Base-by-base conservation (phyloP, 495 filamentous ascomycete species). In the Pyrenula massariospora region DNA sequence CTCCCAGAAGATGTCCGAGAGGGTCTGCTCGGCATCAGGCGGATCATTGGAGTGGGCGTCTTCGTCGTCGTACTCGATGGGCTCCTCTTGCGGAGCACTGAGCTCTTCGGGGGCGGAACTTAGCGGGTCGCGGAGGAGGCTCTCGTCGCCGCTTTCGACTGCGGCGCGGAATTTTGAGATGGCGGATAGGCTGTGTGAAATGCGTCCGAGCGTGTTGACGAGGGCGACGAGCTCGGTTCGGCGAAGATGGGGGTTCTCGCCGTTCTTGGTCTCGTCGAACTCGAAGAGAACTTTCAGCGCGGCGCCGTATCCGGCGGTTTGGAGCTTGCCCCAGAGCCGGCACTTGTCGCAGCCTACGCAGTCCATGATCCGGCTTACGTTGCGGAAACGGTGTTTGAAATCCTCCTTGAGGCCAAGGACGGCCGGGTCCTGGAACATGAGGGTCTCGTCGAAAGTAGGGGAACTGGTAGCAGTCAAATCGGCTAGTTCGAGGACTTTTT, bases 271-370 rank as follows among this genome's bases (percentile, higher is more conserved):
- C 67, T 88, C 84, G 65, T 95, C 90, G 60, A 92, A 95, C 62
- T 98, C 94, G 63, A 97, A 98, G 1, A 98, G 76, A 1, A 98
- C 84, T 70, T 98, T 98, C 36, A 98, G 70, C 10, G 93, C 93
- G 1, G 93, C 91, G 31, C 93, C 94, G 64, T 96, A 97, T 15
- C 93, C 93, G 20, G 86, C 87, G 3, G 90, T 93, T 68, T 98
- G 93, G n/a, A 98, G 70, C 70, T 97, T 98, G 53, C 93, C 93
- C 94, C 93, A 98, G 2, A 98, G 82, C 15, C 93, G 83, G 72
- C 93, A 98, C 73, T 98, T 98, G 73, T 98, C 93, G 70, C 93
- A 98, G 21, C 93, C 93, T 15, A 97, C 93, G 68, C 93, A 98
- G 71, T 98, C 93, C 93, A 98, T 98, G 62, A 97, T 73, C 21